Percentiles rank a stretch among this genome's conserved stretches.
Conservation (phyloP, 1,284 basidiomycete species). For the Apiotrichum gracile region DNA sequence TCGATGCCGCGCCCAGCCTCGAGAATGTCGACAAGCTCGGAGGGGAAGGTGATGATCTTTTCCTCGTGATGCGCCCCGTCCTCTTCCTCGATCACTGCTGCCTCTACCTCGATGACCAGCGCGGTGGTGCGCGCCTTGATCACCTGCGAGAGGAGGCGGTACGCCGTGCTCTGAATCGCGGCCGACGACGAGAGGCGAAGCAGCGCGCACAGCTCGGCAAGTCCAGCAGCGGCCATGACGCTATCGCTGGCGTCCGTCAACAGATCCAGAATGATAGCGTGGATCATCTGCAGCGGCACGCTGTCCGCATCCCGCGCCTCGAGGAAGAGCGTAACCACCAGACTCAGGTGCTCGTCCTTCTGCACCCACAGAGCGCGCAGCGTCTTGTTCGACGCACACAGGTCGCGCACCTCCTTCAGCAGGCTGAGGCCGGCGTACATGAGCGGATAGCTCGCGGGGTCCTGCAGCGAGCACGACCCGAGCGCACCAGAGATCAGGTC, state of each 20-base stretch:
- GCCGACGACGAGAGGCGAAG: slow-evolving; percentile 29
- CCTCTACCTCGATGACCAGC: slow-evolving; percentile 73
- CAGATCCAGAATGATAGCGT: slow-evolving; percentile 61
- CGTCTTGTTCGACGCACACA: slow-evolving; percentile 65
- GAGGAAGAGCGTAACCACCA: slow-evolving; percentile 32
- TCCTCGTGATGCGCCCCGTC: slow-evolving; percentile 22
- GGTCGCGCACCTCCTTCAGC: slow-evolving; percentile 63
- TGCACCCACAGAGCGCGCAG: slow-evolving; percentile 61
- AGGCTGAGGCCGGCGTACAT: slow-evolving; percentile 66
- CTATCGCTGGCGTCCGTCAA: slow-evolving; percentile 61
- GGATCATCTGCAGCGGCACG: slow-evolving; percentile 61
- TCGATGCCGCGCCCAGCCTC: slow-evolving; percentile 51
- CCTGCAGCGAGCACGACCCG: slow-evolving; percentile 65
- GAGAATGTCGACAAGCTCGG: slow-evolving; percentile 62
- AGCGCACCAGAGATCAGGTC: slow-evolving; percentile 83
- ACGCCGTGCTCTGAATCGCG: slow-evolving; percentile 35
- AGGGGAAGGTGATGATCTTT: slow-evolving; percentile 53
- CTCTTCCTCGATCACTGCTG: slow-evolving; percentile 27
- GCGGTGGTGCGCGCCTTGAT: slow-evolving; percentile 31
- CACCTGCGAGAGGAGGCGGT: slow-evolving; percentile 34
- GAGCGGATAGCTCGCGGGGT: slow-evolving; percentile 57
- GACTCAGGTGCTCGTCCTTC: slow-evolving; percentile 46
- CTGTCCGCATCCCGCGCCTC: slow-evolving; percentile 49
- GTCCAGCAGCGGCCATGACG: slow-evolving; percentile 59
- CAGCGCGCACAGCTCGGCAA: slow-evolving; percentile 52